Evolutionary conservation across 2,329 filamentous ascomycete species (phyloP).

Genomic region (Colletotrichum incanum): DNA sequence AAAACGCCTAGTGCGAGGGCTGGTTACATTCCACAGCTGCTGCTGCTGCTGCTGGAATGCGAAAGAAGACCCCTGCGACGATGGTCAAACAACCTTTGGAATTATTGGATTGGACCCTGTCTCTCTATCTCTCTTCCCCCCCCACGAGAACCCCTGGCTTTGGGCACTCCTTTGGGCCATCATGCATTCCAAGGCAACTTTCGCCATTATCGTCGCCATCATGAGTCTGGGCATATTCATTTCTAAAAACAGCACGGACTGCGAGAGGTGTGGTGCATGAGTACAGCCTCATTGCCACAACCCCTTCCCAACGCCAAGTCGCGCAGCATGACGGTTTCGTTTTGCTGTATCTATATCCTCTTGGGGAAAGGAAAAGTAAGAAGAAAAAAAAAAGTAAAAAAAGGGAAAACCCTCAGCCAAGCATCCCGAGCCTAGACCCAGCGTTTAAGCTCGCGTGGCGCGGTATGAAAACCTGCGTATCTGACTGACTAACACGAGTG

Average conservation of each 20-base stretch:
- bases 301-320: not conserved
- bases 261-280: not conserved
- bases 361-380: no score
- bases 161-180: conserved; percentile 1
- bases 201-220: not conserved
- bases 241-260: not conserved
- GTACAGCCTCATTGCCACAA: not conserved
- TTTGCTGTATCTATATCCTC: no score
- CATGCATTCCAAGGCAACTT: not conserved
- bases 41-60: not conserved
- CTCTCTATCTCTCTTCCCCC: no score
- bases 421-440: not conserved
- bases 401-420: no score
- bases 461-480: not conserved
- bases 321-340: not conserved
- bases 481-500: not conserved
- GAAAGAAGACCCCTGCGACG: not conserved
- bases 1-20: not conserved
- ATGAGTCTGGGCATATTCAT: not conserved
- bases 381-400: no score
- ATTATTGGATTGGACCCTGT: not conserved
- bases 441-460: not conserved
- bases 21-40: not conserved
- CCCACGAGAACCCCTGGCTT: not conserved
- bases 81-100: not conserved